Evolutionary conservation across 1,139 yeast species (phyloP).

Genomic region (Suhomyces atakaporum): DNA sequence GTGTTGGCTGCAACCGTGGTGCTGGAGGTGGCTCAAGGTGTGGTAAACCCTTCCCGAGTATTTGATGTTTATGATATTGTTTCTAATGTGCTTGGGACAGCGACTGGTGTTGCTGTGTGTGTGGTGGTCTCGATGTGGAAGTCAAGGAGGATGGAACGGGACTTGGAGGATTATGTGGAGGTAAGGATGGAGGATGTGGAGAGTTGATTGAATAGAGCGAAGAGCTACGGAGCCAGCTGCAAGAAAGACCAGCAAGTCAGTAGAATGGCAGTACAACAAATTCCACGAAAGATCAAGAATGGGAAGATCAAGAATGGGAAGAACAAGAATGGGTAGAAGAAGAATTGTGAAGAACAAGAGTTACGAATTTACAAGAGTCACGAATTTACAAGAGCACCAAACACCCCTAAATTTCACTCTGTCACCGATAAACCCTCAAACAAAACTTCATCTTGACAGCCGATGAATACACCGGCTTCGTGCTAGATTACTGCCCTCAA

Average conservation of each 20-base stretch:
- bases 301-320: too few species aligned
- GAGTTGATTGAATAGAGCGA: not conserved
- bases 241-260: not conserved
- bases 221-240: not conserved
- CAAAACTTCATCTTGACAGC: too few species aligned
- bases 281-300: too few species aligned
- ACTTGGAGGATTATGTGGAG: slow-evolving; percentile 14
- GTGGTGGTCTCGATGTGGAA: slow-evolving; percentile 1
- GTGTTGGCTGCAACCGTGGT: slow-evolving; percentile 47
- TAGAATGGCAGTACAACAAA: not conserved
- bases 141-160: slow-evolving; percentile 1
- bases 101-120: slow-evolving; percentile 26
- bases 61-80: slow-evolving; percentile 54
- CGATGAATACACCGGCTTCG: too few species aligned
- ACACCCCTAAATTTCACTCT: too few species aligned
- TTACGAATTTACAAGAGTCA: too few species aligned
- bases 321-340: too few species aligned
- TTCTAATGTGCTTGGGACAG: slow-evolving; percentile 43
- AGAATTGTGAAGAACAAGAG: too few species aligned
- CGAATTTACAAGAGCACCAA: too few species aligned
- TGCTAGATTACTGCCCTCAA: too few species aligned
- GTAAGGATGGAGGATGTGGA: slow-evolving; percentile 15
- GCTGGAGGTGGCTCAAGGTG: slow-evolving; percentile 48
- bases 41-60: slow-evolving; percentile 46
- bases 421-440: too few species aligned